A percentile compares a stretch with the other conserved stretches of the same genome.
Conservation (phyloP, 768 basidiomycete genomes). For the Phanerochaete carnosa region DNA sequence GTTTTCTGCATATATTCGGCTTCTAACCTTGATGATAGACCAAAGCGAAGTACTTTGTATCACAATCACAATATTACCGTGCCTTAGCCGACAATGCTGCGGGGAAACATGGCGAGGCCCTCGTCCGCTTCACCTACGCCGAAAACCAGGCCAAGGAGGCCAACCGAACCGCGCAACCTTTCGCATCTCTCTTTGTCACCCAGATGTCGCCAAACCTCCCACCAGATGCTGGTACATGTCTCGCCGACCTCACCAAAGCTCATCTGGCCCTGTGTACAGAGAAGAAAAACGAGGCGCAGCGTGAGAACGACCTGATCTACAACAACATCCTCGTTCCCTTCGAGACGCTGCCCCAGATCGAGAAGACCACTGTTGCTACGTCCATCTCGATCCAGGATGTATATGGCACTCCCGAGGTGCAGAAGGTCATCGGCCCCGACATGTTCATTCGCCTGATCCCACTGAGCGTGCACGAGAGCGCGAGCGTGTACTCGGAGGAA, state of each 20-base stretch:
- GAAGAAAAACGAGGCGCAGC: slow-evolving; percentile 67
- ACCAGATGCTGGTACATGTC: slow-evolving; percentile 75
- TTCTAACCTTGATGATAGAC: slow-evolving; percentile 44
- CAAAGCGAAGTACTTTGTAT: slow-evolving; percentile 88
- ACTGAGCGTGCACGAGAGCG: slow-evolving; percentile 92
- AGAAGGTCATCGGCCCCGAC: slow-evolving; percentile 91
- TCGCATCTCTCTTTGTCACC: slow-evolving; percentile 67
- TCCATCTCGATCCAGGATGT: slow-evolving; percentile 94
- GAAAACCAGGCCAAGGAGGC: slow-evolving; percentile 85
- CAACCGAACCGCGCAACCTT: slow-evolving; percentile 59
- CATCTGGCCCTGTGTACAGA: slow-evolving; percentile 78
- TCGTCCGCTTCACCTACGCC: slow-evolving; percentile 75
- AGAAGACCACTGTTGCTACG: slow-evolving; percentile 78
- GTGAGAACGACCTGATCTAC: slow-evolving; percentile 97
- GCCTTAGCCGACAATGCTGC: slow-evolving; percentile 72
- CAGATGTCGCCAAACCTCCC: slow-evolving; percentile 80
- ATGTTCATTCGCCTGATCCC: slow-evolving; percentile 87
- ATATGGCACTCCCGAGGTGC: slow-evolving; percentile 86
- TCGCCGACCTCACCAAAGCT: slow-evolving; percentile 80
- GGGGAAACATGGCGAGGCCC: slow-evolving; percentile 82
- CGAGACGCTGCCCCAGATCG: slow-evolving; percentile 76
- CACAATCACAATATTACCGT: slow-evolving; percentile 85
- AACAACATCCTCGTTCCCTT: slow-evolving; percentile 82
- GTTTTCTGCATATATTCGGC: background rate
- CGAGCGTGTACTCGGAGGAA: slow-evolving; percentile 96